Percentiles rank a stretch among this genome's conserved stretches.
These are phyloP conservation scores for Pseudohalonectria lignicola DNA, from an alignment of 2,329 filamentous ascomycete species.

Conservation along the genomic window DNA sequence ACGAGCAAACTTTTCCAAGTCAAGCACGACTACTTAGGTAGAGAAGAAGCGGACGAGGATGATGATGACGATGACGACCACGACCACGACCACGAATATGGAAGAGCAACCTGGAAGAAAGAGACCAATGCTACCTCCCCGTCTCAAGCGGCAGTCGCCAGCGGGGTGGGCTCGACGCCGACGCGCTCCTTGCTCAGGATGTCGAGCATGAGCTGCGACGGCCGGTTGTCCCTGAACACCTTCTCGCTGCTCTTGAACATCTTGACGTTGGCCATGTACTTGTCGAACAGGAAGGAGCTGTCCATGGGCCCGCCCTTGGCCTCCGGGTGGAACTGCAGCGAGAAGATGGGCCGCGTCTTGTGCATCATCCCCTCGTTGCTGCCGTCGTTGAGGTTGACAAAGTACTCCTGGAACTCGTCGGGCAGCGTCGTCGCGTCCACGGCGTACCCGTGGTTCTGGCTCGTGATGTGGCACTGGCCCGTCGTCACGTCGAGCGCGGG, in stretches of 20 bases:
- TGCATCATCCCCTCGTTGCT: constrained; percentile 98
- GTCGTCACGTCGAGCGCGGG: constrained; percentile 81
- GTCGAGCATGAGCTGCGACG: constrained; percentile 79
- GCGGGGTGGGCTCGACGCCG: constrained; percentile 62
- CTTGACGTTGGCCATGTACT: constrained; percentile 82
- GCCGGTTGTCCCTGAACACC: constrained; percentile 75
- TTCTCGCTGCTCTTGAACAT: constrained; percentile 79
- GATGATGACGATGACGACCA: too few species aligned
- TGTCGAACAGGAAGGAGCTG: constrained; percentile 91
- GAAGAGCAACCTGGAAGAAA: too few species aligned
- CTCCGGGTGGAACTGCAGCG: constrained; percentile 97
- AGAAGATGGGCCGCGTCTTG: constrained; percentile 92
- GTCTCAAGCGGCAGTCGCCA: constrained; percentile 36
- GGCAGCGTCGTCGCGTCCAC: constrained; percentile 78
- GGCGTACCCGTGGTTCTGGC: constrained; percentile 96
- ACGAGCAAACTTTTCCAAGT: too few species aligned
- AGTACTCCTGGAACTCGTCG: constrained; percentile 91
- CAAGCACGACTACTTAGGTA: too few species aligned
- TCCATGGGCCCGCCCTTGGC: constrained; percentile 96
- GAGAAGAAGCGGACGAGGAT: too few species aligned
- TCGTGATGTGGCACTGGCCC: constrained; percentile 95
- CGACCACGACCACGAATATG: too few species aligned
- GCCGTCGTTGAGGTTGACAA: constrained; percentile 94
- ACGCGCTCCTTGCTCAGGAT: constrained; percentile 90
- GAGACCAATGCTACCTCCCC: too few species aligned